Evolutionary conservation across 176 grass and related monocot species (phyloP), one percentile per base, ranked within the genome.

Genomic region (Oryza meyeriana): DNA sequence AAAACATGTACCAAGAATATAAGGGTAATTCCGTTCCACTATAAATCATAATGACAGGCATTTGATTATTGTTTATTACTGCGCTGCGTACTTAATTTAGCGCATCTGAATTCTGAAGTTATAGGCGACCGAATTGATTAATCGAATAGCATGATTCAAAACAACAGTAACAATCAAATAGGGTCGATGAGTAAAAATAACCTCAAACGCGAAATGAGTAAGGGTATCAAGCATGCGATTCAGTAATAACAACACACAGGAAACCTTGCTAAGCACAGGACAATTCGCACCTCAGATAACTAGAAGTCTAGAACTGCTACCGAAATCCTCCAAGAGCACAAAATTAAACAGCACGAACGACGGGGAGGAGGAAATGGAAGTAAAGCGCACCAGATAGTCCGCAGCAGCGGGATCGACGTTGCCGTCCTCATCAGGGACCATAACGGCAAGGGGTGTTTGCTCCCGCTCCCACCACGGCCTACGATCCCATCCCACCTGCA

Each of bases 341-440:
- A 55, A 14, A 61, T 38, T 33, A 25, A 61, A 65, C 6, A 44
- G 12, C 12, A 18, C 6, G 12, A 64, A 70, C 1, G 28, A 61
- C 0, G 14, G 39, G 17, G 2, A 57, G 10, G 36, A 42, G 32
- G 40, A 17, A 11, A 9, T 59, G 55, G 40, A 11, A 45, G 61
- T 18, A 31, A 61, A 85, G 45, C 81, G 10, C 68, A 86, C 83
- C 83, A 82, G 75, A 83, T 92, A 74, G 40, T 14, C 64, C 6
- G 18, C 10, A 31, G 64, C 32, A 9, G 65, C 20, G 8, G 32
- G 27, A 50, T 79, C 61, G 66, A 64, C 74, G 22, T 33, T 50
- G 76, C 81, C 26, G 48, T 64, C 25, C 64, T 75, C 86, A 14
- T 68, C 69, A 61, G 83, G 39, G 27, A 75, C 35, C 11, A 27